Percentiles rank a stretch among this genome's conserved stretches.
Conservation (phyloP, 1,284 basidiomycete genomes). For the Tylopilus orsonianus region DNA sequence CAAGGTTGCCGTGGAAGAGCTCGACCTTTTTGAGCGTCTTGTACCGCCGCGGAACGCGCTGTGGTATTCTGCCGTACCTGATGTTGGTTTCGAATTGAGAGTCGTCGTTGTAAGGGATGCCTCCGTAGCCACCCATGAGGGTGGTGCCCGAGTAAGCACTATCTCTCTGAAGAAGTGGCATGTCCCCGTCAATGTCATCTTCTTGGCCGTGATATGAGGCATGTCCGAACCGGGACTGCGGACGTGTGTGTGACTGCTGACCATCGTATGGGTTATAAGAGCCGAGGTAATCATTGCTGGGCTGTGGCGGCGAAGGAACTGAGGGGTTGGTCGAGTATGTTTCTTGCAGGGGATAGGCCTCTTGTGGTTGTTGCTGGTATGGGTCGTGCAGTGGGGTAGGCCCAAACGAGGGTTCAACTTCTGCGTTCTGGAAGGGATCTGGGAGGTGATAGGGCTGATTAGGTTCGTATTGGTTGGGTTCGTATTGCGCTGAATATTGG, state of each 20-base stretch:
- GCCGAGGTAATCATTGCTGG: constrained; percentile 31
- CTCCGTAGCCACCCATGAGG: constrained; percentile 46
- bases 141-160: constrained; percentile 28
- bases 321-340: constrained; percentile 15
- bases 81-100: constrained; percentile 53
- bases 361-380: constrained; percentile 36
- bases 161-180: constrained; percentile 60
- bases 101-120: constrained; percentile 38
- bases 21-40: constrained; percentile 90
- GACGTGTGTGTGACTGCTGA: constrained; percentile 20
- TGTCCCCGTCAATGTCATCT: constrained; percentile 53
- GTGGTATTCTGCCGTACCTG: constrained; percentile 83
- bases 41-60: constrained; percentile 81
- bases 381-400: constrained; percentile 26
- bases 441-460: constrained; percentile 26
- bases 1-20: constrained; percentile 90
- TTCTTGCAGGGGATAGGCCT: constrained; percentile 21
- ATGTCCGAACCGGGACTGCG: constrained; percentile 29
- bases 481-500: constrained; percentile 20
- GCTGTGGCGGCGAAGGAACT: constrained; percentile 20
- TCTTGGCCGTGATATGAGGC: constrained; percentile 39
- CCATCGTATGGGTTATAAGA: constrained; percentile 26
- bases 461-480: constrained; percentile 30
- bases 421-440: constrained; percentile 26
- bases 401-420: constrained; percentile 20